A percentile compares a stretch with the other conserved stretches of the same genome.
These are phyloP conservation scores for Leccinum broughii DNA, from an alignment of 768 basidiomycete species.

Conservation along the genomic window DNA sequence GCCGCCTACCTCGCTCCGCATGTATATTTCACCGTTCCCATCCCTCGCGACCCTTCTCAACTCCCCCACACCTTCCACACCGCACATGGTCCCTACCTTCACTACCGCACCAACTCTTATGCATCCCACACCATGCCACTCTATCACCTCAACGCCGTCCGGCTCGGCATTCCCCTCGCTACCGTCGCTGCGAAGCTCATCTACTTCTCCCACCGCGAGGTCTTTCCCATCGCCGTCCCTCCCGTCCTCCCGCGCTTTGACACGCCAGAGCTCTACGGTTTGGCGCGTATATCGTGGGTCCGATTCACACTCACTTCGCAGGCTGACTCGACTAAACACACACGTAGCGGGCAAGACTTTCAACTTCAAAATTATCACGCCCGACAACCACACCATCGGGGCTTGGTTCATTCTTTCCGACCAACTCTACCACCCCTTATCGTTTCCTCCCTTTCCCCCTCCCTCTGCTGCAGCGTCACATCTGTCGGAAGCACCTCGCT, in stretches of 20 bases:
- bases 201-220: constrained; percentile 60
- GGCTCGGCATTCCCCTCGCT: constrained; percentile 43
- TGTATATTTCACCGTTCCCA: constrained; percentile 46
- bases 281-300: constrained; percentile 61
- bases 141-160: constrained; percentile 33
- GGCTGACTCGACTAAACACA: not conserved
- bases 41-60: constrained; percentile 25
- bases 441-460: constrained; percentile 22
- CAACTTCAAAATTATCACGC: constrained; percentile 67
- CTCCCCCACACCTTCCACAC: constrained; percentile 28
- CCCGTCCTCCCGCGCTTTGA: constrained; percentile 48
- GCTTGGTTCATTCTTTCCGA: constrained; percentile 85
- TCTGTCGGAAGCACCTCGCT: constrained; percentile 53
- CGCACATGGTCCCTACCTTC: constrained; percentile 36
- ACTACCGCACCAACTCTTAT: constrained; percentile 36
- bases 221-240: constrained; percentile 45
- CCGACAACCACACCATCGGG: constrained; percentile 79
- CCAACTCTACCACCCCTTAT: constrained; percentile 53
- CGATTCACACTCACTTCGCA: not conserved
- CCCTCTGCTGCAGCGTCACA: constrained; percentile 38
- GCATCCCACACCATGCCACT: constrained; percentile 30
- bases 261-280: constrained; percentile 72
- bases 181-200: constrained; percentile 37
- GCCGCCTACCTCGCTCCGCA: too few relatives aligned
- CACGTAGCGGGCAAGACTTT: constrained; percentile 70